Evolutionary conservation across 1,284 basidiomycete species (phyloP).

Genomic region (Wallemia mellicola): DNA sequence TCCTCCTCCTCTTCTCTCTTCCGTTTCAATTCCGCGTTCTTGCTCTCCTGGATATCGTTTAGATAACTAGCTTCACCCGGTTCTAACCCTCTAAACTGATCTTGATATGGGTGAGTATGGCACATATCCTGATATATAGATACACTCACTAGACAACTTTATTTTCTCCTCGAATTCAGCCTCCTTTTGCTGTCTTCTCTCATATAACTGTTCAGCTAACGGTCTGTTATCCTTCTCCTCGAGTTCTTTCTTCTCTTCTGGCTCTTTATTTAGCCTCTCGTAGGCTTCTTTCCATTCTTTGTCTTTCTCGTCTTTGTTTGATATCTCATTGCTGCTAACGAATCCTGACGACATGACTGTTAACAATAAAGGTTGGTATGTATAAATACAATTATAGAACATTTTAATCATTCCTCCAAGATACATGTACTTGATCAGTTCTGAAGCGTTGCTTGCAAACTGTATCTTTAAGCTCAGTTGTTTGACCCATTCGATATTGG

Average conservation of each 20-base stretch:
- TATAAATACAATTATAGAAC: not conserved
- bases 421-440: not conserved
- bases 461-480: conserved; percentile 43
- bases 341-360: not conserved
- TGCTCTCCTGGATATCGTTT: not conserved
- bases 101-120: not conserved
- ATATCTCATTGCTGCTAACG: not conserved
- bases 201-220: not conserved
- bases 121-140: too few relatives aligned
- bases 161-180: not conserved
- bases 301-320: not conserved
- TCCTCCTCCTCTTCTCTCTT: not conserved
- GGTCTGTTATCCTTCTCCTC: not conserved
- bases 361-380: too few relatives aligned
- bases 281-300: not conserved
- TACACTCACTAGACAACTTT: not conserved
- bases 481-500: conserved; percentile 68
- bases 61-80: not conserved
- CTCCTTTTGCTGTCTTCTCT: not conserved
- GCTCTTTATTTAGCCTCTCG: not conserved
- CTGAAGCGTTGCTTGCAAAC: not conserved
- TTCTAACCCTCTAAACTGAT: not conserved
- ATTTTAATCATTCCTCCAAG: not conserved
- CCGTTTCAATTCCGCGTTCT: not conserved
- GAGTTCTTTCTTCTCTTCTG: not conserved